A percentile compares a stretch with the other conserved stretches of the same genome.
phyloP scores from a whole-genome alignment of 495 filamentous ascomycete genomes.

The Xylaria palmicola region DNA sequence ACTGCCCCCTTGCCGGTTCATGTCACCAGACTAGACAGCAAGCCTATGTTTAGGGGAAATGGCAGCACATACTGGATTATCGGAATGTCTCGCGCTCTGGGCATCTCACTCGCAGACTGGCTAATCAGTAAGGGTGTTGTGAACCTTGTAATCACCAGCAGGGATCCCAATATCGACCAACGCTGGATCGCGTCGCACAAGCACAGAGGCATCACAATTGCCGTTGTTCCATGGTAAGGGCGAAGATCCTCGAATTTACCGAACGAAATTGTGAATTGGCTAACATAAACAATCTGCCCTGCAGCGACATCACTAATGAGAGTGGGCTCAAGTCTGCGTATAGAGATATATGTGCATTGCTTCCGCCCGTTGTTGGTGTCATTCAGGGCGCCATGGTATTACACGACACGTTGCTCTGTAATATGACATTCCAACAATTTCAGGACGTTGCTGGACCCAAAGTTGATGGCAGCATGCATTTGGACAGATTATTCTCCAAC shows the following conservation, averaged over 20 bases:
- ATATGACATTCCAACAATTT: slow-evolving; percentile 33
- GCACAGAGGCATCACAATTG: slow-evolving; percentile 7
- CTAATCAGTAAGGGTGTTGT: slow-evolving; percentile 43
- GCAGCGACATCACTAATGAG: slow-evolving; percentile 21
- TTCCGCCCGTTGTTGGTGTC: slow-evolving; percentile 42
- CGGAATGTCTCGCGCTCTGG: slow-evolving; percentile 44
- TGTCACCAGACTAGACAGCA: slow-evolving; percentile 3
- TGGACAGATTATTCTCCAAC: slow-evolving; percentile 38
- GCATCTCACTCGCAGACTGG: slow-evolving; percentile 46
- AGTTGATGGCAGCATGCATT: slow-evolving; percentile 28
- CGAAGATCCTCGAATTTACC: neutral
- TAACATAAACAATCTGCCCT: neutral
- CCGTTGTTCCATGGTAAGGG: slow-evolving; percentile 13
- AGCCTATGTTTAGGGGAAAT: slow-evolving; percentile 4
- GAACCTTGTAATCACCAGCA: slow-evolving; percentile 45
- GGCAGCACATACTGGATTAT: slow-evolving; percentile 48
- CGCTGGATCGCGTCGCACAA: slow-evolving; percentile 34
- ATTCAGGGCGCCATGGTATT: slow-evolving; percentile 47
- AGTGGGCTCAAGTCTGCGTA: neutral
- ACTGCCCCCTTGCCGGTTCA: slow-evolving; percentile 5
- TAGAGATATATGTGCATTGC: neutral
- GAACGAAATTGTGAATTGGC: neutral
- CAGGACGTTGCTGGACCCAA: slow-evolving; percentile 33
- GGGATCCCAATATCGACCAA: slow-evolving; percentile 39
- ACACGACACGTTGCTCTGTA: slow-evolving; percentile 27